Base-by-base conservation (phyloP, 176 grass and related monocot species). In the Oryza coarctata region DNA sequence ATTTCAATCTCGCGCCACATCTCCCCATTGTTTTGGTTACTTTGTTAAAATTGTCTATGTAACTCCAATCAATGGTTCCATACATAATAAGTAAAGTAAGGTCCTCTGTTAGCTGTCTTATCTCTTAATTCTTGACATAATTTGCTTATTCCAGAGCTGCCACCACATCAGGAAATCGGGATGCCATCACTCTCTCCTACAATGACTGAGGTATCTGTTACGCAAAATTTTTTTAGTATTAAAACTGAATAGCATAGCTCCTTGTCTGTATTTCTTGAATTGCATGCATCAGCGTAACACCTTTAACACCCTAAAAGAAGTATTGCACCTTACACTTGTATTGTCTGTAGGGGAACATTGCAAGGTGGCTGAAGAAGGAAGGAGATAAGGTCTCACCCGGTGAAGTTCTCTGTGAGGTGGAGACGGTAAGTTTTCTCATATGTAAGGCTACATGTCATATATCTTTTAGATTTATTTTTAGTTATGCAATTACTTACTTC, bases 131-230 rank as follows among this genome's bases (percentile, higher is more conserved):
- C 15, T 55, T 55, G 49, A 90, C 18, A 58, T 75, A 55, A 17
- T 69, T 29, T 43, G 6, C 43, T 66, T 73, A n/a, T 88, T 86
- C 32, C 85, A 98, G 95, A 95, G 50, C 68, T 98, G 36, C 95
- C 95, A 26, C 85, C 92, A 47, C 90, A 98, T 91, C 84, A 91
- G 68, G 78, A 86, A 78, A 82, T 98, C 22, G 95, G 95, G 68
- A 98, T 98, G 95, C 95, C 95, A 22, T 98, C 93, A 0, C 96
- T 98, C 80, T 98, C 93, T 23, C 96, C 93, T 35, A 98, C 96
- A 62, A 98, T 98, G 96, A 95, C 93, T 74, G 96, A 98, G 90
- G 96, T 98, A 80, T 84, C 68, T 73, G 69, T 65, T 23, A 67
- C 39, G 31, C 12, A 80, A 38, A 72, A 36, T 22, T 18, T 22